Evolutionary conservation across 495 filamentous ascomycete genomes (phyloP), one percentile per base, ranked within the genome.

Genomic region (Symbiotaphrina buchneri): DNA sequence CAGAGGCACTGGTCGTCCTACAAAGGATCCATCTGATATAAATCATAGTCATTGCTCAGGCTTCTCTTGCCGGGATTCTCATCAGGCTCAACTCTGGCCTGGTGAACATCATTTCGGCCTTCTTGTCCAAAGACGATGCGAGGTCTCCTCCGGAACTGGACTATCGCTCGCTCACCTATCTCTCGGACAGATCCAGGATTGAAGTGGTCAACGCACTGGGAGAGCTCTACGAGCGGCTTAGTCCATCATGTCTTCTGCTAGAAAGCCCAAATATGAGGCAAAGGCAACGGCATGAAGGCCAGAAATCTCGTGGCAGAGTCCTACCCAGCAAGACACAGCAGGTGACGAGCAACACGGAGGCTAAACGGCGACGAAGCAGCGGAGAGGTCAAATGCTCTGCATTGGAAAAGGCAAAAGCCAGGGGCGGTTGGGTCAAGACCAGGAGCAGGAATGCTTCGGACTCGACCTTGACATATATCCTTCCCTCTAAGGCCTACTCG

Each of bases 31-130:
- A n/a, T n/a, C n/a, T n/a, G n/a, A n/a, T n/a, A n/a, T n/a, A n/a
- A n/a, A n/a, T 10, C 0, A 16, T 28, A 51, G 48, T 40, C 19
- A 38, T 43, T 30, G 47, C 48, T 6, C 47, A 48, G n/a, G 41
- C 45, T 6, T 41, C 43, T 10, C 48, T 55, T 5, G 42, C 50
- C 5, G 47, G 47, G 22, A 51, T 46, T 11, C 40, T 53, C 3
- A 39, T 53, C 18, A 50, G 47, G 15, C 34, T 55, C 10, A 55
- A 55, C 33, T 46, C 47, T 10, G 52, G 52, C 16, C 50, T 55
- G n/a, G 51, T 55, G 4, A 34, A 38, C 30, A 52, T 55, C 39
- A 53, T 55, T 19, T 28, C 48, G 2, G 39, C 51, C 4, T 55
- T 55, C 31, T 27, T 55, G 18, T 38, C 35, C 28, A 39, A 39